Evolutionary conservation across 495 filamentous ascomycete species (phyloP), one percentile per base, ranked within the genome.

Genomic region (Chaetomidium leptoderma): DNA sequence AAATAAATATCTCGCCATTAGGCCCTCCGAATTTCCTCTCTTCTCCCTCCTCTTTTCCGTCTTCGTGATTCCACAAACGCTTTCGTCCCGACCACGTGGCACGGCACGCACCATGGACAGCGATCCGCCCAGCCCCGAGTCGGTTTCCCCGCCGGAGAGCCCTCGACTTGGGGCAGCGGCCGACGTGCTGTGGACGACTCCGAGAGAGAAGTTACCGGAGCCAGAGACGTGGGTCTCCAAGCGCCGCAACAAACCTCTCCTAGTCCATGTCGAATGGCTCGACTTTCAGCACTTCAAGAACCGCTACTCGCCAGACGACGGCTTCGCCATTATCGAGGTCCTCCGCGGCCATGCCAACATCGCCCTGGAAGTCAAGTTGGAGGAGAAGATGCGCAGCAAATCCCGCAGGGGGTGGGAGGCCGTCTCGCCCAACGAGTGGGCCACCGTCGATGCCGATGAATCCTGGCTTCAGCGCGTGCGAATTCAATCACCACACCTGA

Each of bases 401-500:
- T n/a, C 17, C 6, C 1, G 39, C 17, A 21, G 17, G 4, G 2
- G 17, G n/a, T 2, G 7, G n/a, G 2, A n/a, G 1, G 2, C 39
- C n/a, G 2, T 8, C 17, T 1, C 14, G 14, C 2, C 53, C 53
- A 19, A 24, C 36, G 11, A 10, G 32, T 10, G 36, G 16, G 56
- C 60, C n/a, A 32, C 45, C 7, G 9, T 33, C 21, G 62, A 72
- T 33, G 24, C 32, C 16, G 48, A 57, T 3, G 59, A 63, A 6
- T 67, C 50, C 13, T 66, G 68, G 42, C 64, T 74, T 19, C 60
- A 67, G 36, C 70, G 74, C 5, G 59, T 77, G 40, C 72, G 74
- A 1, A 66, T 77, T 45, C 70, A 76, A 55, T 75, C 73, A 0
- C 69, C 64, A 32, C 57, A 65, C 16, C 23, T 77, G 13, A 58